Percentiles rank a stretch among this genome's conserved stretches.
Evolutionary conservation across 164 flowering plant genomes (phyloP).

Genomic region (Dillenia suffruticosa): DNA sequence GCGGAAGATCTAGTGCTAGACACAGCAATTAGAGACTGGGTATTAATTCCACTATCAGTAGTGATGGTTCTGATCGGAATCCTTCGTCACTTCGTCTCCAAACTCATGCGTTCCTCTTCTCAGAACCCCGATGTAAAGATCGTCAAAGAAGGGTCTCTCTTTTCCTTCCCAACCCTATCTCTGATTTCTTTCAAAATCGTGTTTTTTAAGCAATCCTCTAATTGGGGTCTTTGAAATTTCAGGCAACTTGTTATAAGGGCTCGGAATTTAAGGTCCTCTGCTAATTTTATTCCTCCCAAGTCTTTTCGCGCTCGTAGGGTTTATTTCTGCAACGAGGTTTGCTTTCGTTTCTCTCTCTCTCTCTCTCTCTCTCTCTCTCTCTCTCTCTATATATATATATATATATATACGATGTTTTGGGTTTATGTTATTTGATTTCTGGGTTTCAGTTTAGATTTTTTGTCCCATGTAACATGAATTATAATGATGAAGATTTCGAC

Average conservation of each 20-base stretch:
- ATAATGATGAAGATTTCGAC: too few relatives aligned
- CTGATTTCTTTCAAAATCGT: neutral
- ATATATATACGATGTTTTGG: too few relatives aligned
- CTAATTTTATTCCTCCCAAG: constrained; percentile 80
- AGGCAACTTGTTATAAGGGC: constrained; percentile 92
- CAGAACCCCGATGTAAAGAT: constrained; percentile 76
- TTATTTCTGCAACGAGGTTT: constrained; percentile 87
- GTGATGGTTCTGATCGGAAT: constrained; percentile 96
- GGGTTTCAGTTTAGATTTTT: too few relatives aligned
- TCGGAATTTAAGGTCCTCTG: constrained; percentile 69
- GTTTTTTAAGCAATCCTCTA: neutral
- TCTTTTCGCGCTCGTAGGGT: constrained; percentile 70
- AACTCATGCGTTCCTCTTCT: constrained; percentile 83
- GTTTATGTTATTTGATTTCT: too few relatives aligned
- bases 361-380: neutral
- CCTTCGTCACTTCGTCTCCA: constrained; percentile 88
- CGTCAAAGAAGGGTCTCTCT: constrained; percentile 78
- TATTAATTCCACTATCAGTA: constrained; percentile 84
- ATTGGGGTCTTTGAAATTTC: constrained; percentile 13
- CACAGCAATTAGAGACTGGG: constrained; percentile 98
- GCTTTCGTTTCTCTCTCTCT: neutral
- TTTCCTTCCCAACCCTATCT: neutral
- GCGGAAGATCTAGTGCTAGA: constrained; percentile 97
- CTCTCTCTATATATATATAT: too few relatives aligned
- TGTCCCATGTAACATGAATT: too few relatives aligned